Conservation (phyloP, 345 rosid species). For the Clausena lansium region DNA sequence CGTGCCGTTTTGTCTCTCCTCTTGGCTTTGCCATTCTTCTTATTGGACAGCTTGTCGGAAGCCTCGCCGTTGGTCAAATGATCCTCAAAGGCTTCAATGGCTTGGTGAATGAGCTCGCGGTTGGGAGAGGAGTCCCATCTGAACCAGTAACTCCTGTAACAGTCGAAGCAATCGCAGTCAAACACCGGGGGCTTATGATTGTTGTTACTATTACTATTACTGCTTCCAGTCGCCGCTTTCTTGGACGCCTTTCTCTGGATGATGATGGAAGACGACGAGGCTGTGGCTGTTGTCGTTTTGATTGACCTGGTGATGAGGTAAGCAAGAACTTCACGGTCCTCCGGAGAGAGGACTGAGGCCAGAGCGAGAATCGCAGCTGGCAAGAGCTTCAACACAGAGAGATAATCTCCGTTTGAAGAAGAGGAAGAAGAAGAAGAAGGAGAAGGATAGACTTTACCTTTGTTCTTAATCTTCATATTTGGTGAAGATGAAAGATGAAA, state of each 20-base stretch:
- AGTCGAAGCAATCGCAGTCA: constrained; percentile 82
- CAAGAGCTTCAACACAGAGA: constrained; percentile 58
- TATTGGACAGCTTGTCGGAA: constrained; percentile 5
- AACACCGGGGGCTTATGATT: constrained; percentile 48
- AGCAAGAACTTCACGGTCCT: constrained; percentile 88
- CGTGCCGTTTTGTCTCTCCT: constrained; percentile 42
- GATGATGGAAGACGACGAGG: constrained; percentile 18
- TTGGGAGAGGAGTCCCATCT: constrained; percentile 90
- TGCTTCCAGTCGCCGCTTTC: constrained; percentile 16
- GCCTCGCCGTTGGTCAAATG: constrained; percentile 45
- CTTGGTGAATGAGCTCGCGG: constrained; percentile 77
- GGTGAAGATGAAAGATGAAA: background rate
- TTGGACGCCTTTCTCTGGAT: constrained; percentile 36
- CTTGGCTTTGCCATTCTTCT: constrained; percentile 40
- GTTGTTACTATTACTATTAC: background rate
- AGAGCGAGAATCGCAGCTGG: constrained; percentile 74
- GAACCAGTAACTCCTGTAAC: constrained; percentile 85
- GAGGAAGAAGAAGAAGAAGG: constrained; percentile 38
- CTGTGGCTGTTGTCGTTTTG: constrained; percentile 30
- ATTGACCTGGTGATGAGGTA: constrained; percentile 73
- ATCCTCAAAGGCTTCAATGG: constrained; percentile 83
- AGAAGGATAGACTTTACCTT: constrained; percentile 85
- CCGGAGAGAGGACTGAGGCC: constrained; percentile 55
- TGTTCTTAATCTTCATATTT: constrained; percentile 72
- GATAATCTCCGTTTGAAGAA: constrained; percentile 30